These are phyloP conservation scores for Suillus placidus DNA, from an alignment of 768 basidiomycete genomes.

Conservation along the genomic window DNA sequence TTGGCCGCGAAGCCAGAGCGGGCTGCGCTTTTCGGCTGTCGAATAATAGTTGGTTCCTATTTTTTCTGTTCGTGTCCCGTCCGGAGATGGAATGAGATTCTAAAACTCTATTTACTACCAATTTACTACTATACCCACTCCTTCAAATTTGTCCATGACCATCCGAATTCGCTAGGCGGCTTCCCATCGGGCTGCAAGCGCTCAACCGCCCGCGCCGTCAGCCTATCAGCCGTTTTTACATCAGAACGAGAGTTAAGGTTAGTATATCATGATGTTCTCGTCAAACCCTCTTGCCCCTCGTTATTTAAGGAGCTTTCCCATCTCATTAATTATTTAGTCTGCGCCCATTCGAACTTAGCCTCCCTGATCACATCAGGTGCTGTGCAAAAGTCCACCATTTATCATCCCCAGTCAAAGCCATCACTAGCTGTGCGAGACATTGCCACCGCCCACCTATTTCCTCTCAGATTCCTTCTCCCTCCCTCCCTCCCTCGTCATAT, in stretches of 20 bases:
- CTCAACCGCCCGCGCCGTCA: constrained; percentile 30
- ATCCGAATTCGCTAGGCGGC: constrained; percentile 13
- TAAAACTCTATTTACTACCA: constrained; percentile 41
- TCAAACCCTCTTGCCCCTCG: constrained; percentile 20
- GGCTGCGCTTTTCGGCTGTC: background rate
- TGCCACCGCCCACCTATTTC: background rate
- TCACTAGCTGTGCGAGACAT: constrained; percentile 2
- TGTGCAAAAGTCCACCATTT: constrained; percentile 1
- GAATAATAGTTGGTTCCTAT: background rate
- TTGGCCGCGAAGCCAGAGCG: constrained; percentile 7
- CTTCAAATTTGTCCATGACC: constrained; percentile 21
- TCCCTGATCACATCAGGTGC: constrained; percentile 5
- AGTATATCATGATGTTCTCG: constrained; percentile 21
- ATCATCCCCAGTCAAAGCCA: constrained; percentile 4
- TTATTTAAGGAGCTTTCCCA: constrained; percentile 34
- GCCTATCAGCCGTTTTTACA: constrained; percentile 33
- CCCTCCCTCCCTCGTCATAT: background rate
- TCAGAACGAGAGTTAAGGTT: constrained; percentile 36
- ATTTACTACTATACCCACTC: constrained; percentile 17
- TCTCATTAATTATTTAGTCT: constrained; percentile 5
- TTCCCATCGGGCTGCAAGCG: constrained; percentile 28
- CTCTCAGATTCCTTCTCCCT: constrained; percentile 10
- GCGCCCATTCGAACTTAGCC: constrained; percentile 5
- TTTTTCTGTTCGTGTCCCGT: constrained; percentile 5
- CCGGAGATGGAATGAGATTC: constrained; percentile 19